Evolutionary conservation across 345 rosid genomes (phyloP), one percentile per base, ranked within the genome.

Genomic region (Alliaria petiolata): DNA sequence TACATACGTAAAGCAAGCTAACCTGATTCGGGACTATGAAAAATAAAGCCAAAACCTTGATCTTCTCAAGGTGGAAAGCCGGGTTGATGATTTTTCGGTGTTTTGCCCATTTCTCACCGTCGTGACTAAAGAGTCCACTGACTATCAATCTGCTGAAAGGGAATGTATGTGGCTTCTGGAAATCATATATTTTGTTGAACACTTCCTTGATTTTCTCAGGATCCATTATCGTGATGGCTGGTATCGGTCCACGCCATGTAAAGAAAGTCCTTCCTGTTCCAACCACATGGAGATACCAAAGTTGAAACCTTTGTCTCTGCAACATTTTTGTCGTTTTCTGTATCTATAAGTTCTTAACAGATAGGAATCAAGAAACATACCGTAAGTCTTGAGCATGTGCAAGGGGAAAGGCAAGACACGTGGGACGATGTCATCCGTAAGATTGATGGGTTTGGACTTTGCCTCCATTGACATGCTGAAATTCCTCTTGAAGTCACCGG

Each of bases 101-200:
- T 65, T 71, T 69, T 0, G 68, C 80, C 83, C 89, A 83, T 75
- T 81, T 77, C 14, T 79, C 71, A 19, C 85, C 85, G 15, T 85
- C 81, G 14, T 47, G 31, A 34, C 1, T 46, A 17, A 8, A 28
- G 4, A 81, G 15, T 51, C 89, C 86, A 12, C 15, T 0, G 19
- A 47, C 72, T 14, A 85, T 19, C 31, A 79, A 4, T 34, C 39
- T 72, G 7, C 11, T 7, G 7, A 69, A 40, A 14, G 79, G 79
- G 33, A 58, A 58, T 5, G 20, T 0, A 4, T 38, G 55, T 2
- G 71, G 45, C 76, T 79, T 81, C 6, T 33, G 77, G 65, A 71
- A 82, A 31, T 82, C 86, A 19, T 43, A 45, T 13, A 74, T 69
- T 50, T 28, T 83, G 39, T 26, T 58, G n/a, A 81, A 65, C 25